Evolutionary conservation across 371 early-diverging fungal genomes (phyloP), one percentile per base, ranked within the genome.

Genomic region (Gilbertella persicaria): DNA sequence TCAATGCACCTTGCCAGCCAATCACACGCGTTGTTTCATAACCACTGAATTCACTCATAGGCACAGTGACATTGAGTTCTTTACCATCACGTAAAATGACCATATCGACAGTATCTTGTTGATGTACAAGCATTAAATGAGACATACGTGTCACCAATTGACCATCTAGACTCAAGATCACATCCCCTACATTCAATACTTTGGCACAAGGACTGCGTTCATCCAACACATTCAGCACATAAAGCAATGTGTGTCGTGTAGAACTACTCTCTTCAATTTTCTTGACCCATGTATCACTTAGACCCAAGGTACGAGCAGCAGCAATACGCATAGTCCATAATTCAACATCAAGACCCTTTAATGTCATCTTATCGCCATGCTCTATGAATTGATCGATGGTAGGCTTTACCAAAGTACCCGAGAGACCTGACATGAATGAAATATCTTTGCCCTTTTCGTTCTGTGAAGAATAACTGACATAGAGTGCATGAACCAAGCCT

Each of bases 1-100:
- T 75, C 19, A 92, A 61, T 0, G 93, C 91, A 4, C 97, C 97
- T 10, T 88, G 88, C 97, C 97, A 96, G 7, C 88, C 78, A 26
- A 95, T 78, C 13, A 93, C 76, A 5, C 80, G 75, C 3, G 73
- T 75, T 1, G 85, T 83, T 45, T 79, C 87, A 39, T 75, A 78
- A 1, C 81, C 84, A 24, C 76, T 65, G 42, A 85, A 60, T 14
- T 66, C 59, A 13, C 71, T 70, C 3, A 91, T 85, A 16, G 83
- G 83, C 7, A 91, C 84, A 3, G 45, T 38, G 6, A 89, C 39
- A 25, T 56, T 47, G 44, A 79, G 0, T 44, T 67, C 76, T 45
- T 74, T 61, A n/a, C 84, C 79, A 39, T 88, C 82, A 17, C 88
- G 84, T 20, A 88, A 60, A 9, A 90, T 69, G 0, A 80, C 79